Percentiles rank a stretch among this genome's conserved stretches.
Conservation (phyloP, 169 alveolate species). For the Cryptosporidium meleagridis region DNA sequence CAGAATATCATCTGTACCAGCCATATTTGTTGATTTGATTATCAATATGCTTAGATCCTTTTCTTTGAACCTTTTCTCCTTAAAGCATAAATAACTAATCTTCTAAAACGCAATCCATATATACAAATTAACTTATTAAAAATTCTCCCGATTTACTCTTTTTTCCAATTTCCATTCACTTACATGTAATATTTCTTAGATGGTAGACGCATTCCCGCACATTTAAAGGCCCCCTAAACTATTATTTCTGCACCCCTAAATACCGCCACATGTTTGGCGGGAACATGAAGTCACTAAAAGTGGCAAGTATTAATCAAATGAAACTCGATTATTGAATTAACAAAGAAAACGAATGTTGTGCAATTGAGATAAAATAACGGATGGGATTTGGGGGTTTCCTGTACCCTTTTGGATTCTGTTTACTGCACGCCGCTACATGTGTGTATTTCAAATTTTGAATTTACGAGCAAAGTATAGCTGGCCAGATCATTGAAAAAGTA, state of each 20-base stretch:
- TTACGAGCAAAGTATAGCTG: neutral
- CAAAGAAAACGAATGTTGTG: neutral
- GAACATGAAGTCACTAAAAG: conserved; percentile 8
- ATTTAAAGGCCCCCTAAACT: conserved; percentile 18
- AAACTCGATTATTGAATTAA: neutral
- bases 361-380: neutral
- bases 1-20: neutral
- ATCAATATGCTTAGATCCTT: conserved; percentile 28
- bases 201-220: conserved; percentile 31
- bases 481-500: neutral
- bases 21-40: conserved; percentile 3
- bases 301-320: conserved; percentile 1
- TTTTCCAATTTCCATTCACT: neutral
- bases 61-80: neutral
- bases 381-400: neutral
- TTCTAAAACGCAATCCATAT: neutral
- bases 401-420: neutral
- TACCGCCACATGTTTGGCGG: conserved; percentile 26
- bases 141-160: neutral
- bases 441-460: neutral
- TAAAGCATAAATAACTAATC: neutral
- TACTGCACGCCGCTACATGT: neutral
- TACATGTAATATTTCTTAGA: conserved; percentile 49
- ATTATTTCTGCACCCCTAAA: conserved; percentile 16
- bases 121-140: neutral